Evolutionary conservation across 768 basidiomycete genomes (phyloP).

Genomic region (Suillus alpinus): DNA sequence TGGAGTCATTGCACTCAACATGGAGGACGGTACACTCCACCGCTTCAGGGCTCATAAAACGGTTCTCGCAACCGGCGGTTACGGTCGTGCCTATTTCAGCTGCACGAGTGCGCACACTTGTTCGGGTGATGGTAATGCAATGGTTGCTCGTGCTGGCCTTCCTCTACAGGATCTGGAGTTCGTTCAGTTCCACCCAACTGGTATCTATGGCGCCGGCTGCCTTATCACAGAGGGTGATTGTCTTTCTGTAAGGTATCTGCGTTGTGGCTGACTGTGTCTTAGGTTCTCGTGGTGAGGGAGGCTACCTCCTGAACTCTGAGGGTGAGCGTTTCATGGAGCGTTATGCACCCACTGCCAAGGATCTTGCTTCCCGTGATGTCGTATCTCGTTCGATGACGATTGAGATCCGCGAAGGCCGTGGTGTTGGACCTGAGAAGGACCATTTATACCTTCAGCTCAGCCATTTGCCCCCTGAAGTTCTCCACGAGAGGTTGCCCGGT

Average conservation of each 20-base stretch:
- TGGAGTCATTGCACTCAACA: constrained; percentile 97
- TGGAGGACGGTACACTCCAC: constrained; percentile 99
- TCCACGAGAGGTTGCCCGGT: constrained; percentile 96
- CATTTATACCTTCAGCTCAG: constrained; percentile 96
- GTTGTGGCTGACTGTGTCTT: constrained; percentile 3
- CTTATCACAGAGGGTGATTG: constrained; percentile 91
- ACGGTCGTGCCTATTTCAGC: constrained; percentile 97
- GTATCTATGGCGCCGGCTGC: constrained; percentile 99
- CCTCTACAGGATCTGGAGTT: constrained; percentile 98
- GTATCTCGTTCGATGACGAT: constrained; percentile 99
- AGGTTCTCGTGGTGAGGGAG: constrained; percentile 99
- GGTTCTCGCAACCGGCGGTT: constrained; percentile 96
- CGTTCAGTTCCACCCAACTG: constrained; percentile 99
- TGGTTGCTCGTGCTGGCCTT: constrained; percentile 95
- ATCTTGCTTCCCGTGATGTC: constrained; percentile 98
- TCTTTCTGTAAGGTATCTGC: neutral
- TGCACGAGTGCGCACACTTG: constrained; percentile 99
- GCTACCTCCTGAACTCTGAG: constrained; percentile 96
- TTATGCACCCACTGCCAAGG: constrained; percentile 98
- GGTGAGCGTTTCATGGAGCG: constrained; percentile 99
- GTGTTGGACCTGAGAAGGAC: constrained; percentile 97
- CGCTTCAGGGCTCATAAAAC: constrained; percentile 99
- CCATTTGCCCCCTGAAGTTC: constrained; percentile 92
- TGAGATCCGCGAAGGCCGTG: constrained; percentile 97
- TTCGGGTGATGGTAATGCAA: constrained; percentile 97